phyloP scores from a whole-genome alignment of 805 yeast species.

The Hanseniaspora nectarophila region DNA sequence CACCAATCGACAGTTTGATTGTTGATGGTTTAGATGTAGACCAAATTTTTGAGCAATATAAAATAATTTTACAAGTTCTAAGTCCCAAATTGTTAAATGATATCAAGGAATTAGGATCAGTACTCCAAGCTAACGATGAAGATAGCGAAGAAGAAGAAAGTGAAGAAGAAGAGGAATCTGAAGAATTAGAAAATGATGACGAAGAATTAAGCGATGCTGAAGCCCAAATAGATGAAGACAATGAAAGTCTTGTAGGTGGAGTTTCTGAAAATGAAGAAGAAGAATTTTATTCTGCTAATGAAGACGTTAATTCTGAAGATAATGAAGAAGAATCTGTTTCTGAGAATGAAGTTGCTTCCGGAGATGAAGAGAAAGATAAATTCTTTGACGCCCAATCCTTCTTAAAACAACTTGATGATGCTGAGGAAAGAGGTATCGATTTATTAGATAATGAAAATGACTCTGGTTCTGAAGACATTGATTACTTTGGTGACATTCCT shows the following conservation, averaged over 20 bases:
- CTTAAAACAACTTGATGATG: conserved; percentile 21
- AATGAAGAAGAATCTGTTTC: conserved; percentile 26
- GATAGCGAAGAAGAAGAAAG: conserved; percentile 23
- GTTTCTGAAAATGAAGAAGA: conserved; percentile 20
- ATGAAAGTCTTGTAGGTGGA: conserved; percentile 18
- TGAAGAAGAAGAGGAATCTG: conserved; percentile 18
- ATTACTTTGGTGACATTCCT: conserved; percentile 41
- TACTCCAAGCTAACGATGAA: conserved; percentile 17
- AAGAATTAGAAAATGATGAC: conserved; percentile 17
- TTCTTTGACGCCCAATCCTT: conserved; percentile 23
- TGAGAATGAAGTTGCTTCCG: conserved; percentile 19
- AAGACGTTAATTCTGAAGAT: conserved; percentile 18
- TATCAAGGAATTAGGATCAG: conserved; percentile 40
- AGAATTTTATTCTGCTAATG: conserved; percentile 21
- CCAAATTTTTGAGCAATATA: conserved; percentile 90
- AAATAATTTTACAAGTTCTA: conserved; percentile 69
- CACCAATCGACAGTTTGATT: conserved; percentile 69
- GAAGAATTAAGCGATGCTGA: conserved; percentile 18
- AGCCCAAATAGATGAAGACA: conserved; percentile 20
- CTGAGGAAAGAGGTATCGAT: conserved; percentile 25
- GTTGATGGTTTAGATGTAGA: conserved; percentile 79
- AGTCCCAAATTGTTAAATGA: conserved; percentile 50
- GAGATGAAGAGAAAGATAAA: conserved; percentile 20
- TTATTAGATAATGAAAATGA: conserved; percentile 16
- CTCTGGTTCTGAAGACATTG: conserved; percentile 33